phyloP scores from a whole-genome alignment of 495 filamentous ascomycete genomes.

The Bombardia bombarda region DNA sequence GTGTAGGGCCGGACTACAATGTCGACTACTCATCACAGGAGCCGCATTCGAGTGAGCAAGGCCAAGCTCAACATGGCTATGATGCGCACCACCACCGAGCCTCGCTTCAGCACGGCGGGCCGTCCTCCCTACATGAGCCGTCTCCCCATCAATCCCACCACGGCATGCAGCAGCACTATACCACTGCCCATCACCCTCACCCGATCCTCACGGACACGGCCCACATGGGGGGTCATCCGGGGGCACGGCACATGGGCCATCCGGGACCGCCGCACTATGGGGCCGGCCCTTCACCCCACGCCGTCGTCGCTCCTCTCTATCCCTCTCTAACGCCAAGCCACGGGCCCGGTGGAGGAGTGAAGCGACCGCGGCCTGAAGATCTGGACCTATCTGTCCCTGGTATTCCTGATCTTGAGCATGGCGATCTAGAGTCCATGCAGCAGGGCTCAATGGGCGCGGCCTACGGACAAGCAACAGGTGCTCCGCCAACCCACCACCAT shows the following conservation, averaged over 20 bases:
- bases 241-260: slow-evolving; percentile 38
- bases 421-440: slow-evolving; percentile 42
- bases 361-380: slow-evolving; percentile 40
- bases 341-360: slow-evolving; percentile 31
- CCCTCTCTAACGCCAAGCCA: slow-evolving; percentile 37
- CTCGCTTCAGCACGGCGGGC: slow-evolving; percentile 38
- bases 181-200: slow-evolving; percentile 39
- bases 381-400: slow-evolving; percentile 43
- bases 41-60: slow-evolving; percentile 48
- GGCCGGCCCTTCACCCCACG: slow-evolving; percentile 32
- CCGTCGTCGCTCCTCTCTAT: slow-evolving; percentile 36
- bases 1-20: slow-evolving; percentile 50
- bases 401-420: slow-evolving; percentile 39
- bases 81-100: slow-evolving; percentile 42
- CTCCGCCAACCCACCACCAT: slow-evolving; percentile 63
- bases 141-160: slow-evolving; percentile 37
- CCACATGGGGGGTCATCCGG: slow-evolving; percentile 36
- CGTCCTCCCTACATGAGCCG: slow-evolving; percentile 35
- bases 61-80: slow-evolving; percentile 43
- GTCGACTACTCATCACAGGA: slow-evolving; percentile 57
- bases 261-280: slow-evolving; percentile 37
- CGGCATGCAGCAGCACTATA: slow-evolving; percentile 42
- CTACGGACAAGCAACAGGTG: slow-evolving; percentile 29
- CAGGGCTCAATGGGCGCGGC: slow-evolving; percentile 36
- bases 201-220: slow-evolving; percentile 40